phyloP scores from a whole-genome alignment of 2,329 filamentous ascomycete species.

The Colletotrichum filicis region DNA sequence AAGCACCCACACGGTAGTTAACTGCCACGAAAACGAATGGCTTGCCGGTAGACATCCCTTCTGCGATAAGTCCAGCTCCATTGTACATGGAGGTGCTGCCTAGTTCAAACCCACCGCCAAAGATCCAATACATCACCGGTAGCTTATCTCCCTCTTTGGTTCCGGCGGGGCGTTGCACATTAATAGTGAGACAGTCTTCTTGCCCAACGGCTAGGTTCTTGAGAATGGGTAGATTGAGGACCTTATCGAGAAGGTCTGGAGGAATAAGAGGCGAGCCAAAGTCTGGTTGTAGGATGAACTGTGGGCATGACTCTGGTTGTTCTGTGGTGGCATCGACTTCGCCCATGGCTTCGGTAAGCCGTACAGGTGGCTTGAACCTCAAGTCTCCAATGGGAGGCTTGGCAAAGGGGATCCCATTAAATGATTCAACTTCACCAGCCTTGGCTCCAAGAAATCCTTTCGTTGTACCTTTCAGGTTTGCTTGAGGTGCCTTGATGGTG shows the following conservation, averaged over 20 bases:
- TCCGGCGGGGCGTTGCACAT: slow-evolving; percentile 44
- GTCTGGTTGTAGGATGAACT: slow-evolving; percentile 42
- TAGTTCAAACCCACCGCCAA: slow-evolving; percentile 27
- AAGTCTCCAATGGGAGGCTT: slow-evolving; percentile 64
- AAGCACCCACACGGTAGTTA: slow-evolving; percentile 45
- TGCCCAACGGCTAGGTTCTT: slow-evolving; percentile 36
- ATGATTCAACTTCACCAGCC: slow-evolving; percentile 59
- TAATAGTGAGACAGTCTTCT: slow-evolving; percentile 49
- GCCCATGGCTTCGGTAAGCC: slow-evolving; percentile 40
- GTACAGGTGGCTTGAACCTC: slow-evolving; percentile 55
- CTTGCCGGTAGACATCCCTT: slow-evolving; percentile 46
- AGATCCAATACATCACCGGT: slow-evolving; percentile 31
- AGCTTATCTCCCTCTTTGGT: slow-evolving; percentile 37
- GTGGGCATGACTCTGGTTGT: slow-evolving; percentile 40
- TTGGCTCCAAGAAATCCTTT: slow-evolving; percentile 27
- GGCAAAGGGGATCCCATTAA: slow-evolving; percentile 67
- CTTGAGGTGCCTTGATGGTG: slow-evolving; percentile 22
- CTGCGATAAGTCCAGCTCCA: slow-evolving; percentile 38
- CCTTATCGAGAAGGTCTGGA: slow-evolving; percentile 33
- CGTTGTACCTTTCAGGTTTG: slow-evolving; percentile 18
- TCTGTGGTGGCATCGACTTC: slow-evolving; percentile 54
- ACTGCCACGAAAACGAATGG: slow-evolving; percentile 43
- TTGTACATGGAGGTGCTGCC: slow-evolving; percentile 31
- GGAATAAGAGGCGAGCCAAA: slow-evolving; percentile 39
- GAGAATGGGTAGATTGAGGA: slow-evolving; percentile 14